A percentile compares a stretch with the other conserved stretches of the same genome.
phyloP scores from a whole-genome alignment of 495 filamentous ascomycete species.

The Letharia columbiana region DNA sequence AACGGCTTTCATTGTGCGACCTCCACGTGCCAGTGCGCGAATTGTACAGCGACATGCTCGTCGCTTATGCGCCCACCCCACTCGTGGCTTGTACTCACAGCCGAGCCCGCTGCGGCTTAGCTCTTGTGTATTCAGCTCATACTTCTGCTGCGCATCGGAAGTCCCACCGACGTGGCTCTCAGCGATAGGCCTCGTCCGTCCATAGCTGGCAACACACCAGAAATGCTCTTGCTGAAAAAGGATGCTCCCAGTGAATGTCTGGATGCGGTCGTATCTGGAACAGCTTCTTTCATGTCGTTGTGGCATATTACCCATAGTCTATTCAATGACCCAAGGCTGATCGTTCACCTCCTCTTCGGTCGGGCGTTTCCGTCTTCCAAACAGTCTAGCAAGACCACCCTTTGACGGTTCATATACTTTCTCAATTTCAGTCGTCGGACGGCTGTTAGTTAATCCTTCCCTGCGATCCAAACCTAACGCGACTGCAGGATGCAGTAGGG shows the following conservation, averaged over 20 bases:
- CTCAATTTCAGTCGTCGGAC: background rate
- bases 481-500: conserved; percentile 20
- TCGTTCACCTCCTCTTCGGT: conserved; percentile 6
- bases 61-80: background rate
- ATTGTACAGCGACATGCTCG: background rate
- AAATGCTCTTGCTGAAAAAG: background rate
- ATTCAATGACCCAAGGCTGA: conserved; percentile 18
- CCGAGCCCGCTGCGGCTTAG: background rate
- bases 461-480: conserved; percentile 10
- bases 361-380: background rate
- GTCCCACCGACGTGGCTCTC: background rate
- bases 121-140: background rate
- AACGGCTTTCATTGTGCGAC: background rate
- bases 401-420: background rate
- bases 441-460: background rate
- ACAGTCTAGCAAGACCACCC: conserved; percentile 3
- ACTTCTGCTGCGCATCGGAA: background rate
- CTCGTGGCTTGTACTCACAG: background rate
- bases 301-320: background rate
- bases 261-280: background rate
- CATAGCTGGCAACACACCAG: background rate
- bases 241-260: background rate
- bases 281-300: background rate
- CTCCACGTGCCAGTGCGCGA: background rate
- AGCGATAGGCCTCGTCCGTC: background rate